Evolutionary conservation across 768 basidiomycete genomes (phyloP), one percentile per base, ranked within the genome.

Genomic region (Clitopilus hobsonii): DNA sequence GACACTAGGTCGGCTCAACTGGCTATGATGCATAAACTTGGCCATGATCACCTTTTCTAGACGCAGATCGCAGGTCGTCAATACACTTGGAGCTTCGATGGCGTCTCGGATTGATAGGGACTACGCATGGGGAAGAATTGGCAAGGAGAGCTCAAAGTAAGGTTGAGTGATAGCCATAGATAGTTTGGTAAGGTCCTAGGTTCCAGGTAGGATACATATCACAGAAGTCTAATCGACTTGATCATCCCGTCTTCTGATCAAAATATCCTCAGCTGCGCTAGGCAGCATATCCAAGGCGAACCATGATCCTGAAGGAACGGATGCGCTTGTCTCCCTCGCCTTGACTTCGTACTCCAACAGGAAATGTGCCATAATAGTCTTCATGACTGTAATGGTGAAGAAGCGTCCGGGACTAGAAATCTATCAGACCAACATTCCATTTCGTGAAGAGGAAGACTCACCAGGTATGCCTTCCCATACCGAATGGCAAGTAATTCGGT

Each of bases 311-410:
- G 18, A 18, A 2, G 41, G 22, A 3, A 5, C n/a, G 5, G 4
- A 8, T 2, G 2, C 41, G 22, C 18, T 8, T 18, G 18, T 8
- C 3, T 60, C 36, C 45, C 58, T 58, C 8, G 61, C 48, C 52
- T 61, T 66, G 5, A 65, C 53, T 18, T 67, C 67, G 38, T 67
- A 68, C 29, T 58, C 56, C 5, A 58, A 38, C 13, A 64, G 41
- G 7, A 67, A 24, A 50, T 67, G 57, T 3, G 60, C 59, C 10
- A 68, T 30, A 58, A 68, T 60, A 23, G 61, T 25, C 54, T 68
- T 68, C 23, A 68, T 30, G 38, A 58, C 55, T 5, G 26, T 36
- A 2, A 61, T 59, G 4, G 64, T 63, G 26, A 67, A 63, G 53
- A 60, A 65, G 5, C 67, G 54, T 4, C 61, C 61, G 1, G 62